phyloP scores from a whole-genome alignment of 371 early-diverging fungal genomes.

The Mycotypha africana region DNA sequence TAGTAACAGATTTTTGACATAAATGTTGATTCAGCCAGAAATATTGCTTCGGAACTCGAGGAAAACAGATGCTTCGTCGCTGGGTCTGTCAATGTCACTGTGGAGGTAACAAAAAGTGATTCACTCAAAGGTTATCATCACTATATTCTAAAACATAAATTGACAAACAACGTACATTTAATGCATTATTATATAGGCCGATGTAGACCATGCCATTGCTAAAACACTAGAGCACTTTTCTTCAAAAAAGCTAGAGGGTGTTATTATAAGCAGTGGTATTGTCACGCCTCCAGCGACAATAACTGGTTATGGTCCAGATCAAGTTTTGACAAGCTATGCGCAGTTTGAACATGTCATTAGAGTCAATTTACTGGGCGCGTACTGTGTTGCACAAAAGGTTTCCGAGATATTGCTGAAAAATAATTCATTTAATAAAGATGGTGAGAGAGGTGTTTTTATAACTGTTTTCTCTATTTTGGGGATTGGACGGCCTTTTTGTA shows the following conservation, averaged over 20 bases:
- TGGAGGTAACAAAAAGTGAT: conserved; percentile 23
- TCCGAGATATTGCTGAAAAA: conserved; percentile 39
- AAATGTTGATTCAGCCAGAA: conserved; percentile 22
- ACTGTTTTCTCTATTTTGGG: conserved; percentile 51
- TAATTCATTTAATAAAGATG: conserved; percentile 33
- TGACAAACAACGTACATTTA: too few species aligned
- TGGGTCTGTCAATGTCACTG: conserved; percentile 41
- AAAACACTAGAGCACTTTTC: conserved; percentile 30
- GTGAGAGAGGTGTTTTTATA: conserved; percentile 55
- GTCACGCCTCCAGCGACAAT: conserved; percentile 19
- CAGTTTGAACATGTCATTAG: conserved; percentile 46
- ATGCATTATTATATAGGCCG: conserved; percentile 10
- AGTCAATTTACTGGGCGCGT: conserved; percentile 55
- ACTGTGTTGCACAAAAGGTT: conserved; percentile 54
- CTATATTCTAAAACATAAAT: background rate
- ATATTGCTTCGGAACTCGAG: conserved; percentile 24
- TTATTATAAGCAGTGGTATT: conserved; percentile 48
- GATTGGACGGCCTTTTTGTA: conserved; percentile 46
- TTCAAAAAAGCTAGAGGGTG: conserved; percentile 27
- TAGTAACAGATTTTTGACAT: conserved; percentile 45
- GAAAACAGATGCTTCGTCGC: conserved; percentile 31
- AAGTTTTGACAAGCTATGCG: conserved; percentile 35
- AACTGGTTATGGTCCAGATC: conserved; percentile 27
- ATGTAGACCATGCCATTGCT: conserved; percentile 30
- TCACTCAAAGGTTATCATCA: too few species aligned